phyloP scores from a whole-genome alignment of 371 early-diverging fungal species.

The Lichtheimia corymbifera region DNA sequence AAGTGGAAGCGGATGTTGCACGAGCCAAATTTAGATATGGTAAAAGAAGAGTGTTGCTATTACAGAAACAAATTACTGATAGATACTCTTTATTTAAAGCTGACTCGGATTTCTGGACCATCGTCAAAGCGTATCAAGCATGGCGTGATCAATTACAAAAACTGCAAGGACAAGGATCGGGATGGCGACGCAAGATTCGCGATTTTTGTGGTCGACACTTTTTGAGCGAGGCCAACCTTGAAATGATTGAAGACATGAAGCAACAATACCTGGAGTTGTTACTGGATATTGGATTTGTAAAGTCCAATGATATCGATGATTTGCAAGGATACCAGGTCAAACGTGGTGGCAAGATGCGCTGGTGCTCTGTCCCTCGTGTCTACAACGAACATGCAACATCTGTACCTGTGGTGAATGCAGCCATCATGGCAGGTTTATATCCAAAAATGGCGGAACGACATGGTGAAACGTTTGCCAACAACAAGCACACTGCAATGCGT shows the following conservation, averaged over 20 bases:
- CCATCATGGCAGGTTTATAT: conserved; percentile 67
- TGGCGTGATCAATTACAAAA: conserved; percentile 60
- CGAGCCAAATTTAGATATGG: conserved; percentile 50
- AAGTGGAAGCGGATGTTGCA: conserved; percentile 57
- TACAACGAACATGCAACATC: conserved; percentile 48
- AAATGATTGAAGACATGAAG: conserved; percentile 80
- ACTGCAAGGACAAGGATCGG: conserved; percentile 21
- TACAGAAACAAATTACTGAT: not conserved
- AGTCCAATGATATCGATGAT: conserved; percentile 22
- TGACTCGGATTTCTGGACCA: conserved; percentile 78
- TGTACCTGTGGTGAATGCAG: conserved; percentile 63
- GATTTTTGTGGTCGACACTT: conserved; percentile 59
- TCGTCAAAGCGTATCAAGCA: conserved; percentile 70
- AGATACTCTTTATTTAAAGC: conserved; percentile 27
- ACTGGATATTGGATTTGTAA: conserved; percentile 74
- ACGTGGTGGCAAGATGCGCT: conserved; percentile 21
- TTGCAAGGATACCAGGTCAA: conserved; percentile 22
- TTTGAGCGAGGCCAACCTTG: conserved; percentile 62
- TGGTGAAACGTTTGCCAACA: conserved; percentile 13
- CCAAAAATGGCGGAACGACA: conserved; percentile 56
- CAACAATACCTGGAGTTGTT: conserved; percentile 76
- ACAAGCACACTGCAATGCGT: conserved; percentile 30
- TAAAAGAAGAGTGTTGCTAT: conserved; percentile 1
- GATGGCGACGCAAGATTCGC: conserved; percentile 37
- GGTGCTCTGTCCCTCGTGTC: conserved; percentile 47